Base-by-base conservation (phyloP, 257 asterid genomes). In the Perilla frutescens region DNA sequence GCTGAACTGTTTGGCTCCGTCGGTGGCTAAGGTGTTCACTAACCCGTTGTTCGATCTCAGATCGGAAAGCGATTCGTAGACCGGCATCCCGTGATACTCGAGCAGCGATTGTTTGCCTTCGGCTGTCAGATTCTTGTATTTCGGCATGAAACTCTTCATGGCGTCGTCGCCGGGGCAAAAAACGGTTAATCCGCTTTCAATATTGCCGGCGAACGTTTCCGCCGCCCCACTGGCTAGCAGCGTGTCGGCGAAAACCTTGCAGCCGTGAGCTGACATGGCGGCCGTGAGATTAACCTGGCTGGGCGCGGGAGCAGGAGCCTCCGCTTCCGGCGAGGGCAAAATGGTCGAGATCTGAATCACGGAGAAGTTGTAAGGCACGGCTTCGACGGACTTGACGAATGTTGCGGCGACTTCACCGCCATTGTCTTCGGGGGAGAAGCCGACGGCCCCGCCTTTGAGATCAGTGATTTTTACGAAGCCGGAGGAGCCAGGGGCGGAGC, bases 111-210 rank as follows among this genome's bases (percentile, higher is more conserved):
- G 64, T 9, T 64, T 74, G 0, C 70, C 74, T 3, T 15, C 79
- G 2, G 79, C 78, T 4, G 82, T 84, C 8, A 91, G 59, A 29
- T 91, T 91, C 31, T 82, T 87, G 63, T 12, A 89, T 43, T 80
- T 82, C 0, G 97, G 96, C 44, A 78, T 77, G 48, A 82, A 84
- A 0, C 9, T 63, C 72, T 83, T 89, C 95, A 91, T 89, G 0
- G 92, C 95, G 43, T 78, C 95, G 62, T 91, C 97, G 0, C 84
- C 82, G 0, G 97, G 95, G 80, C 97, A 91, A 32, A 91, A 89
- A 4, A 91, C 73, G 0, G 96, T 87, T 41, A 91, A 68, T 61
- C 97, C 97, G 39, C 97, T 84, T 8, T 59, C 73, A 3, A 80
- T 12, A 6, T 81, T 88, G 62, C 60, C 74, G 13, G 78, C 83